phyloP scores from a whole-genome alignment of 2,329 filamentous ascomycete species.

The Septoria petroselini region DNA sequence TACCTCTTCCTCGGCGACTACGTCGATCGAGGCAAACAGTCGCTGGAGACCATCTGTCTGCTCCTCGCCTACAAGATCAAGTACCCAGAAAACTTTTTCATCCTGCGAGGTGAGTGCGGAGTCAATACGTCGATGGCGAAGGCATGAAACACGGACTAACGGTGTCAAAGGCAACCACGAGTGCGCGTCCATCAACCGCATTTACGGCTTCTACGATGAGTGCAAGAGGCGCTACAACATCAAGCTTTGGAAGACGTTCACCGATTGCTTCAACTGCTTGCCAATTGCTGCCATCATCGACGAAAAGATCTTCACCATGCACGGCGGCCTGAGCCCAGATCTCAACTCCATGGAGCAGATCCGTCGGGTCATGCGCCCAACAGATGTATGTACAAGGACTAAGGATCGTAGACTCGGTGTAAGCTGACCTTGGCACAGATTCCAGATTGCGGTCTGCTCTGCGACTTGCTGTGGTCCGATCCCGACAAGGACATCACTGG shows the following conservation, averaged over 20 bases:
- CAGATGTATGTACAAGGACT: constrained; percentile 71
- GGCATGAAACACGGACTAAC: too few species aligned
- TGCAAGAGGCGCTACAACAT: constrained; percentile 99
- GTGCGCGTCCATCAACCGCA: constrained; percentile 97
- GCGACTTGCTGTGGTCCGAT: constrained; percentile 97
- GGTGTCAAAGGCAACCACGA: constrained; percentile 74
- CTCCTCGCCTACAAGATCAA: constrained; percentile 99
- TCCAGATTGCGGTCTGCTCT: constrained; percentile 93
- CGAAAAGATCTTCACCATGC: constrained; percentile 99
- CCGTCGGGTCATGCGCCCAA: constrained; percentile 95
- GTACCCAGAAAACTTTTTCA: constrained; percentile 99
- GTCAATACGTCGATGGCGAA: too few species aligned
- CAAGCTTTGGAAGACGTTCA: constrained; percentile 99
- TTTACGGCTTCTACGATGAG: constrained; percentile 99
- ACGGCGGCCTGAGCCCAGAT: constrained; percentile 93
- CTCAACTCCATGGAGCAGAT: constrained; percentile 99
- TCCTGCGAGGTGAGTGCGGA: constrained; percentile 63
- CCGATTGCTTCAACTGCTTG: constrained; percentile 98
- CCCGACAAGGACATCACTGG: constrained; percentile 99
- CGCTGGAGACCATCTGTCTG: constrained; percentile 95
- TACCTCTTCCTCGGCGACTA: constrained; percentile 99
- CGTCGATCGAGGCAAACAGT: constrained; percentile 98
- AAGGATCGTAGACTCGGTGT: constrained; percentile 1
- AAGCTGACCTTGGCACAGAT: constrained; percentile 59
- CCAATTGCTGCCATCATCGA: constrained; percentile 98